Conservation (phyloP, 306 rosid species). For the Cucurbita ficifolia region DNA sequence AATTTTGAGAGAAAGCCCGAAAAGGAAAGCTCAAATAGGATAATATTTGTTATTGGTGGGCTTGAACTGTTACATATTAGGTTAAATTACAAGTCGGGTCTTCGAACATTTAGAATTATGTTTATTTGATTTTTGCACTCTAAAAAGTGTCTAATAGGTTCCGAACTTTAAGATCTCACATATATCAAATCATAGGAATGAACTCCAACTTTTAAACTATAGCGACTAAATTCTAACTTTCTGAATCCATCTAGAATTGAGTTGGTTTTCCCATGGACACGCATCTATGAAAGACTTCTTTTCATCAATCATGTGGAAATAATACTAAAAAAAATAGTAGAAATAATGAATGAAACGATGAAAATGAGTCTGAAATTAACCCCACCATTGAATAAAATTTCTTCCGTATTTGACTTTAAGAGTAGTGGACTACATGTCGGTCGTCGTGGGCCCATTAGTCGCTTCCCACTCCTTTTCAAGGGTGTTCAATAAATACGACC, state of each 20-base stretch:
- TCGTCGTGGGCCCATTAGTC: background rate
- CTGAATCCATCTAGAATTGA: background rate
- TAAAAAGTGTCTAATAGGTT: background rate
- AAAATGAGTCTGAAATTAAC: background rate
- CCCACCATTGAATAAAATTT: background rate
- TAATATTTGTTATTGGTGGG: no score
- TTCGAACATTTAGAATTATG: no score
- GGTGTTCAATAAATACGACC: background rate
- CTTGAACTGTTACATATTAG: no score
- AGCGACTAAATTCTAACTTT: no score
- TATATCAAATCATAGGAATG: no score
- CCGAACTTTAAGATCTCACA: no score
- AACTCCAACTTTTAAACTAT: no score
- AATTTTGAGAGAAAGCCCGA: no score
- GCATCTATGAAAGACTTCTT: background rate
- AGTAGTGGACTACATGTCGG: conserved; percentile 6
- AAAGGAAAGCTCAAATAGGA: no score
- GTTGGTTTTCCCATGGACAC: background rate
- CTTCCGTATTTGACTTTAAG: background rate
- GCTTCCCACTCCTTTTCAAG: background rate
- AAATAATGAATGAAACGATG: background rate
- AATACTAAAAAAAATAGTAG: background rate
- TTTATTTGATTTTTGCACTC: no score
- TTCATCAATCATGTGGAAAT: background rate
- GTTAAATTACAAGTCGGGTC: background rate